Evolutionary conservation across 345 rosid species (phyloP).

Genomic region (Lagerstroemia speciosa): DNA sequence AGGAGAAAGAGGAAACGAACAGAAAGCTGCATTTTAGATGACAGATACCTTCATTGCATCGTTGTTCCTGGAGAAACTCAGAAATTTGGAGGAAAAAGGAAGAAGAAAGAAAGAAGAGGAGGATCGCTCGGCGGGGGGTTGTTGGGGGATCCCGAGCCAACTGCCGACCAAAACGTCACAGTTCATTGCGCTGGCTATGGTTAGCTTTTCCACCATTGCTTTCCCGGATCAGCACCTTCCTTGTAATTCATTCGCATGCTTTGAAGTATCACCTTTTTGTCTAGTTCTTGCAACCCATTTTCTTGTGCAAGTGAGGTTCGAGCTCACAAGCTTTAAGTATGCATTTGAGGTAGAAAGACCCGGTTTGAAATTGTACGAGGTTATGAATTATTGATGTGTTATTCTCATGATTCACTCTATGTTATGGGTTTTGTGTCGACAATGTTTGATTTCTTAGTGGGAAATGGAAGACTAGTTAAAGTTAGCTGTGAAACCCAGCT

Average conservation of each 20-base stretch:
- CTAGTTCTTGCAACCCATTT: background rate
- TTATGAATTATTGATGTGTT: background rate
- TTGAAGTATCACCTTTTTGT: background rate
- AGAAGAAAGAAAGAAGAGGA: slow-evolving; percentile 2
- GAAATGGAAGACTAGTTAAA: background rate
- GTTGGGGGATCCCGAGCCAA: slow-evolving; percentile 28
- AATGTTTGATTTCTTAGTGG: background rate
- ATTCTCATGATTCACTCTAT: background rate
- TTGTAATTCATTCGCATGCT: background rate
- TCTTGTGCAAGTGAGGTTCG: too few species aligned
- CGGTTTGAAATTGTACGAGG: background rate
- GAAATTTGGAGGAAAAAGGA: slow-evolving; percentile 3
- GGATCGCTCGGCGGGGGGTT: too few species aligned
- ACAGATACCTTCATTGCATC: too few species aligned
- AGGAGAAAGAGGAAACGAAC: background rate
- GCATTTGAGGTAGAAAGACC: background rate
- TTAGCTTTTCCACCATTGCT: slow-evolving; percentile 8
- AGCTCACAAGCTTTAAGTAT: too few species aligned
- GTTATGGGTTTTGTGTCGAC: background rate
- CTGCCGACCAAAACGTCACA: slow-evolving; percentile 30
- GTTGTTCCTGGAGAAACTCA: background rate
- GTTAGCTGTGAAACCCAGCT: too few species aligned
- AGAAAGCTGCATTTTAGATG: background rate
- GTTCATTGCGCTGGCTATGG: slow-evolving; percentile 42
- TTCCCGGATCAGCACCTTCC: too few species aligned